Evolutionary conservation across 2,329 filamentous ascomycete species (phyloP), one percentile per base, ranked within the genome.

Genomic region (Penicillium sumatraense): DNA sequence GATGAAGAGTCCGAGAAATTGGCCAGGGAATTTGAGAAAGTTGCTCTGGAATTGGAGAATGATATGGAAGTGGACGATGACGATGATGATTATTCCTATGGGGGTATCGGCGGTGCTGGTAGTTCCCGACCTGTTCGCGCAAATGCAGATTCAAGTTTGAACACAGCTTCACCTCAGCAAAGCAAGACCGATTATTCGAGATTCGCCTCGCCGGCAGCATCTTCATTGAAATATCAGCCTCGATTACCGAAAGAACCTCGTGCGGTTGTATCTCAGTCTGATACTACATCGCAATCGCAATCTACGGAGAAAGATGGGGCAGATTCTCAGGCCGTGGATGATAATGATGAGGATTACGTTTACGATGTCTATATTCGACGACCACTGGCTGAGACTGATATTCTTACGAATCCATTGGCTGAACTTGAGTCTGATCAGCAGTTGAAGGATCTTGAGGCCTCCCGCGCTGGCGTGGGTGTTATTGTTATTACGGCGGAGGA

Each of bases 361-460:
- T 86, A 85, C 68, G 85, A 87, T 62, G 85, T 82, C 9, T 87
- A 86, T 67, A 73, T 86, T 38, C 81, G 84, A 2, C 75, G 80
- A 16, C 73, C 70, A n/a, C 58, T 77, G 16, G 66, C 71, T 2
- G 67, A 71, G n/a, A 56, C 61, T 16, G 64, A 70, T 9, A 60
- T 71, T 42, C 55, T 73, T 53, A 73, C 65, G 13, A 73, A 78
- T 56, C 71, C 73, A 0, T 55, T 72, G n/a, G 63, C 62, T 14
- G 67, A 70, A 38, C 49, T 65, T 2, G 64, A 71, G 50, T 56
- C 57, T 10, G 65, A 67, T 52, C 62, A 71, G 38, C 65, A 66
- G 49, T 58, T 67, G 41, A 65, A 71, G 41, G 59, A 61, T 11
- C 59, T 73, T 4, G 67, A 72, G 41, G 62, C 66, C 20, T 59